phyloP scores from a whole-genome alignment of 371 early-diverging fungal genomes.

The Thermomucor indicae-seudaticae region DNA sequence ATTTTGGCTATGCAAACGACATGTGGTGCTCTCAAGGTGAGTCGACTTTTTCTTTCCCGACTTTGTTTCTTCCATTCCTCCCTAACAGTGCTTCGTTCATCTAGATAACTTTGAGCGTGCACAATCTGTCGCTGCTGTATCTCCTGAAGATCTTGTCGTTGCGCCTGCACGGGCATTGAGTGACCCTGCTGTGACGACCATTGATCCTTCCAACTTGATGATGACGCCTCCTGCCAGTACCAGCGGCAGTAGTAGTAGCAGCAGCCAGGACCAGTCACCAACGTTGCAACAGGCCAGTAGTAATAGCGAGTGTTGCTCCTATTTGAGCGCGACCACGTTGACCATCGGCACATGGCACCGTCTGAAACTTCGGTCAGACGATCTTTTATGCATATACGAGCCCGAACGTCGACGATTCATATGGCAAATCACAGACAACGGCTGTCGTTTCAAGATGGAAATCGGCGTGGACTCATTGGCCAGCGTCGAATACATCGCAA shows the following conservation, averaged over 20 bases:
- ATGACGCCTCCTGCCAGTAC: conserved; percentile 9
- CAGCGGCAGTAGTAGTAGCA: not conserved
- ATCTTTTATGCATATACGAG: conserved; percentile 63
- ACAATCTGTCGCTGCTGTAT: conserved; percentile 9
- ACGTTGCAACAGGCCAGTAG: not conserved
- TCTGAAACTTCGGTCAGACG: conserved; percentile 51
- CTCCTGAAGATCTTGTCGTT: not conserved
- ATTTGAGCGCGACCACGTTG: conserved; percentile 58
- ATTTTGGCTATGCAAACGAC: conserved; percentile 5
- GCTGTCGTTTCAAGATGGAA: conserved; percentile 69
- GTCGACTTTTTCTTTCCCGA: not conserved
- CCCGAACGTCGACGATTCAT: conserved; percentile 52
- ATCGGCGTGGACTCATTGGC: conserved; percentile 55
- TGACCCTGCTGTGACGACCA: conserved; percentile 16
- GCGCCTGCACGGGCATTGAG: conserved; percentile 9
- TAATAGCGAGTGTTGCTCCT: not conserved
- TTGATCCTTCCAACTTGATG: conserved; percentile 19
- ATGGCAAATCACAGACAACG: conserved; percentile 68
- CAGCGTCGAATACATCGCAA: conserved; percentile 52
- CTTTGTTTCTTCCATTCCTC: not conserved
- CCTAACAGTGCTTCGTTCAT: not conserved
- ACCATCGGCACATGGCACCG: conserved; percentile 80
- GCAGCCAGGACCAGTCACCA: too few relatives aligned
- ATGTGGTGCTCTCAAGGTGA: conserved; percentile 18
- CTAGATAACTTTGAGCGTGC: conserved; percentile 6